Base-by-base conservation (phyloP, 192 early-diverging fungal genomes). In the Helicostylum pulchrum region DNA sequence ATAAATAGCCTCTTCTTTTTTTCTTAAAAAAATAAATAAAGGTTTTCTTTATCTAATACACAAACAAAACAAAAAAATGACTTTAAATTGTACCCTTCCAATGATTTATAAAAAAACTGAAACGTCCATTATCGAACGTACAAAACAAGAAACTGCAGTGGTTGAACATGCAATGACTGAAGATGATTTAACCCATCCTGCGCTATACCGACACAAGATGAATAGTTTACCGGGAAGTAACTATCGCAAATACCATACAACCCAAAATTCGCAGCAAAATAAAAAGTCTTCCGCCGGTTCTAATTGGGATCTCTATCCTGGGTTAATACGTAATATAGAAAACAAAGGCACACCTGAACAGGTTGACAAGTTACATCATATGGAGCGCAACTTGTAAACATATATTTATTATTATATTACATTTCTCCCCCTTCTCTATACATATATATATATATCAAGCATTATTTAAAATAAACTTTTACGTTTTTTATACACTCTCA, bases 301-400 rank as follows among this genome's bases (percentile, higher is more conserved):
- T 45, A 6, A 59, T 21, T 63, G 61, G 61, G 61, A 63, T 26
- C 48, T 63, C 30, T 63, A 63, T 53, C 61, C 61, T 6, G 26
- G 48, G 23, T n/a, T 63, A 32, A 53, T 63, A 42, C 61, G 61
- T 42, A 39, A 51, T 17, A 51, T 51, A 14, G 26, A 30, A 49
- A 63, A 63, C 2, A 17, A 39, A 15, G 61, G 61, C 17, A 61
- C 60, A 31, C 60, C 60, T 6, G 60, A 61, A 4, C 60, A 61
- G 44, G 60, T 61, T 31, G 47, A 61, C 11, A 61, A 47, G 59
- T 46, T 61, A 17, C 59, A 61, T 45, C 44, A 46, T 10, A 61
- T 61, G 59, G 34, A 61, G 32, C 43, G 19, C 42, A 49, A 32
- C 47, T 36, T 34, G 19, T 8, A 26, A n/a, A 26, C 31, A 9